phyloP scores from a whole-genome alignment of 2,329 filamentous ascomycete species.

The Samsoniella hepiali region DNA sequence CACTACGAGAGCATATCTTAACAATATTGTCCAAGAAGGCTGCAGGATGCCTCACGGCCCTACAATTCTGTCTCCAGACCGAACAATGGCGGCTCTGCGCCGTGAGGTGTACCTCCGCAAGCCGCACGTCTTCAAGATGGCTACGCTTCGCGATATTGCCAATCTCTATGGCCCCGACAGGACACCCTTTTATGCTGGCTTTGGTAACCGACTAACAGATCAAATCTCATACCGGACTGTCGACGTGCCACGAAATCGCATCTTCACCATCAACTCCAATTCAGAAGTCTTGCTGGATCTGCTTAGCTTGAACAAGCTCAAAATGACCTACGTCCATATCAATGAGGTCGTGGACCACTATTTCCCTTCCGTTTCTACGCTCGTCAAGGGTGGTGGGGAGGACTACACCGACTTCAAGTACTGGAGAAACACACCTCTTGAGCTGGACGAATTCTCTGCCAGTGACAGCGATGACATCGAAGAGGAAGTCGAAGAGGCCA shows the following conservation, averaged over 20 bases:
- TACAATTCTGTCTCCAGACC: conserved; percentile 90
- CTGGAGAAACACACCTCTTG: conserved; percentile 82
- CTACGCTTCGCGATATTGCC: conserved; percentile 89
- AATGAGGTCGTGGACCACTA: conserved; percentile 97
- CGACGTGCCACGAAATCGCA: conserved; percentile 88
- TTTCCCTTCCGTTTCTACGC: conserved; percentile 84
- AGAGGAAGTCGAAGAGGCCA: conserved; percentile 47
- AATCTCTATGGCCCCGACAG: conserved; percentile 74
- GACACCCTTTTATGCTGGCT: conserved; percentile 93
- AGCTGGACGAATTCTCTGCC: conserved; percentile 83
- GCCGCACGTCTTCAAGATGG: conserved; percentile 99
- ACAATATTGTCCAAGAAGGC: conserved; percentile 83
- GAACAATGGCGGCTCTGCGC: conserved; percentile 88
- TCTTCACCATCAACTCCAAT: conserved; percentile 98
- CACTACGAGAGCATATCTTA: conserved; percentile 82
- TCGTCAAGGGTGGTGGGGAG: conserved; percentile 86
- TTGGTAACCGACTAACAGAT: conserved; percentile 94
- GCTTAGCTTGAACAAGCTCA: conserved; percentile 87
- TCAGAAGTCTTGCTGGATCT: conserved; percentile 92
- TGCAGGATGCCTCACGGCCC: conserved; percentile 85
- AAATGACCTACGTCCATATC: conserved; percentile 96
- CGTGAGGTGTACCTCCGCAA: conserved; percentile 94
- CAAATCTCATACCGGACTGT: conserved; percentile 94
- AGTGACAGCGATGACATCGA: conserved; percentile 64
- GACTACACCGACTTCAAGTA: conserved; percentile 97